Evolutionary conservation across 23 red algal genomes (phyloP).

Genomic region (Gracilaria caudata): DNA sequence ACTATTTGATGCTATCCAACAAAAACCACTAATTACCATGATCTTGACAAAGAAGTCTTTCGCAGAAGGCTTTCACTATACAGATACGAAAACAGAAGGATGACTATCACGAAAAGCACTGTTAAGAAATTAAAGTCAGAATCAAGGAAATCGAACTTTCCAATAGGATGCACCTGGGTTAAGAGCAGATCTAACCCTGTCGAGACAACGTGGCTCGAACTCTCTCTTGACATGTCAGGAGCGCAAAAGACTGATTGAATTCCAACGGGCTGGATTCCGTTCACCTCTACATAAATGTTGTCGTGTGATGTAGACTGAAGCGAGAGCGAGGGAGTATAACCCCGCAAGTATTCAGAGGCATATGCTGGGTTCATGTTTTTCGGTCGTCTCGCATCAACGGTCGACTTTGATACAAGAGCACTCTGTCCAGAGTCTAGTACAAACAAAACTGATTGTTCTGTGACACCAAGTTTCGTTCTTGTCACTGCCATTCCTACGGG

Average conservation of each 20-base stretch:
- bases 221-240: constrained; percentile 44
- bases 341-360: constrained; percentile 13
- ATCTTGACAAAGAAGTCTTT: constrained; percentile 26
- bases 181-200: constrained; percentile 49
- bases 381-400: constrained; percentile 46
- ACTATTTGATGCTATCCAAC: neutral
- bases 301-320: constrained; percentile 25
- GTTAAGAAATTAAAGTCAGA: constrained; percentile 41
- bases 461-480: constrained; percentile 36
- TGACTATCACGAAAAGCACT: constrained; percentile 31
- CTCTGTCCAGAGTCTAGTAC: constrained; percentile 41
- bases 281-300: constrained; percentile 13
- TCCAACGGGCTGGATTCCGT: constrained; percentile 1
- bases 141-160: constrained; percentile 55
- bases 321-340: constrained; percentile 36
- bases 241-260: constrained; percentile 30
- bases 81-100: constrained; percentile 3
- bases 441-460: constrained; percentile 42
- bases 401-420: constrained; percentile 20
- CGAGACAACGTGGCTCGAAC: constrained; percentile 19
- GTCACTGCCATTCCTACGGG: constrained; percentile 36
- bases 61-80: constrained; percentile 27
- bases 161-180: constrained; percentile 34
- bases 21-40: constrained; percentile 19
- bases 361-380: neutral